Percentiles rank a stretch among this genome's conserved stretches.
These are phyloP conservation scores for Paraconiothyrium sp. DNA, from an alignment of 2,329 filamentous ascomycete genomes.

Conservation along the genomic window DNA sequence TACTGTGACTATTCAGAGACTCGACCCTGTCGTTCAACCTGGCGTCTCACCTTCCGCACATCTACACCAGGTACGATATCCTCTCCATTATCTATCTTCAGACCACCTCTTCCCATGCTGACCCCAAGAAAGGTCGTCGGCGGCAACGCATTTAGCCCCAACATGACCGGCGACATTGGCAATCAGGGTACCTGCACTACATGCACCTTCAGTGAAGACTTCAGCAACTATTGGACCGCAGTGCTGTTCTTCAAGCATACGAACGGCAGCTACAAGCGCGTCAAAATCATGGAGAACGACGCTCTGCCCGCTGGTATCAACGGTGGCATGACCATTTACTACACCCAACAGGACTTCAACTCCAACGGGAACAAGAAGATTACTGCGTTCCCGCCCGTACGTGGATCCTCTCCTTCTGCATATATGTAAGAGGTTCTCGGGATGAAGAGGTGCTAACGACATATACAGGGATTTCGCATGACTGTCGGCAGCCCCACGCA, in stretches of 20 bases:
- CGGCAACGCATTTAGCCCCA: constrained; percentile 33
- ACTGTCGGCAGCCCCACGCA: constrained; percentile 36
- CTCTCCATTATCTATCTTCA: background rate
- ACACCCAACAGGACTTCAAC: constrained; percentile 39
- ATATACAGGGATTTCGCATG: constrained; percentile 27
- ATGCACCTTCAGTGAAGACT: constrained; percentile 38
- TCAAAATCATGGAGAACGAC: constrained; percentile 23
- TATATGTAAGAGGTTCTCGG: background rate
- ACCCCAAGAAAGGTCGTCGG: constrained; percentile 24
- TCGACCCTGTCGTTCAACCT: constrained; percentile 31
- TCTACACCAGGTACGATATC: constrained; percentile 25
- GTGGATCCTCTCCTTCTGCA: background rate
- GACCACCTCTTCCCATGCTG: background rate
- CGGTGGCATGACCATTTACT: constrained; percentile 33
- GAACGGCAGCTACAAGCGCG: constrained; percentile 27
- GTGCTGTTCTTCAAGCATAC: constrained; percentile 25
- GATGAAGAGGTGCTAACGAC: background rate
- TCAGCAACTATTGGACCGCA: constrained; percentile 36
- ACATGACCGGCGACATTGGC: constrained; percentile 33
- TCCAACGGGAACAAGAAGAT: constrained; percentile 28
- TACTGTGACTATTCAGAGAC: constrained; percentile 26
- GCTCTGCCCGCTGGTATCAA: constrained; percentile 16
- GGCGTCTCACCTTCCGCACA: constrained; percentile 26
- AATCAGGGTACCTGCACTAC: constrained; percentile 30
- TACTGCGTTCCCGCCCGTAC: constrained; percentile 27